Evolutionary conservation across 2,329 filamentous ascomycete genomes (phyloP), one percentile per base, ranked within the genome.

Genomic region (Fusarium sp.): DNA sequence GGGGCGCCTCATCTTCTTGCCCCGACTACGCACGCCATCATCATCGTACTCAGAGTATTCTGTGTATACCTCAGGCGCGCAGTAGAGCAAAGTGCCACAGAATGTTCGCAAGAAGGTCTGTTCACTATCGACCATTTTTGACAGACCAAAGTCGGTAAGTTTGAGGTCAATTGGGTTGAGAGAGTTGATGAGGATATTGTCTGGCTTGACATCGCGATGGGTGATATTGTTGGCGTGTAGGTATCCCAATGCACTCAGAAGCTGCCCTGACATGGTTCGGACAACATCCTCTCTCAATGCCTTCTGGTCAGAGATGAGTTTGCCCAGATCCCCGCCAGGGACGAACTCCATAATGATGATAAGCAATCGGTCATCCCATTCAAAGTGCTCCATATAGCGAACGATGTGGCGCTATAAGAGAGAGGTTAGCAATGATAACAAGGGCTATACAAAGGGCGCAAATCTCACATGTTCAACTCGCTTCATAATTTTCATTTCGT

Each of bases 281-380:
- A 89, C 90, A 69, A 90, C 82, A 1, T 78, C 71, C 75, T 98
- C 95, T 0, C 83, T 79, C 50, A 98, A 85, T 1, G 83, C 79
- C 1, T 88, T 87, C 30, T 87, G 78, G 13, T 87, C 83, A 20
- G 82, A 80, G 30, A 98, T 84, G 67, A 92, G 88, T 47, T 88
- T 89, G 54, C 93, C 92, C 14, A 99, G 82, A 76, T 99, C 95
- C 44, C 96, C 96, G 30, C 87, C 86, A 8, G 89, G 87, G 15
- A 98, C 88, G 71, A 87, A 97, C 75, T 99, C 96, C 96, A 99
- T 99, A 77, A 97, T 91, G 76, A 98, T 95, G 78, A 99, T 97
- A 76, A 97, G 94, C 6, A 97, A 85, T 75, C 94, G 84, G 39
- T 92, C 85, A 44, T 90, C 88, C 82, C 92, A 90, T 68, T 97